Base-by-base conservation (phyloP, 495 filamentous ascomycete genomes). In the Penicillium paradoxum region DNA sequence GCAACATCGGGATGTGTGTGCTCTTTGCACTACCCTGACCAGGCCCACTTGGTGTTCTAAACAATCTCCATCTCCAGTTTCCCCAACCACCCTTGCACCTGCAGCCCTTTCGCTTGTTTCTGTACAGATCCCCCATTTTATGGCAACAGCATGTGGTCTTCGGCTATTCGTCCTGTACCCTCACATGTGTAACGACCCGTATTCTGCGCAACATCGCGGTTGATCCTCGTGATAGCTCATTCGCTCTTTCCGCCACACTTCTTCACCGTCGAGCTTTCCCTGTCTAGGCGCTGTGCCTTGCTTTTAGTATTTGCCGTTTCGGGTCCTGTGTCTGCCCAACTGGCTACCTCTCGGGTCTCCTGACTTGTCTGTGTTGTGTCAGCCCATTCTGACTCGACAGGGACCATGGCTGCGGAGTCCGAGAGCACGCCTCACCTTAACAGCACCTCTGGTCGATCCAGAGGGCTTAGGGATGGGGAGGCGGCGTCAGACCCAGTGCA, bases 371-470 rank as follows among this genome's bases (percentile, higher is more conserved):
- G 55, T 53, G 55, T 67, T 62, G 63, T 57, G 65, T 71, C 66
- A 65, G 64, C 44, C 30, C 34, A 59, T 45, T 45, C 59, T 67
- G 65, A 63, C 65, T 68, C 58, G 60, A 62, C 58, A 63, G 51
- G 46, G 62, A 63, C 57, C 64, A 76, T 74, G 73, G 66, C 70
- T 61, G 66, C 70, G 65, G 70, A 71, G 57, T 70, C 72, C 63
- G 71, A 73, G 65, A 73, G 72, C 69, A 64, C 61, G 69, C 68
- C 73, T 66, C 63, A 61, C 60, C 62, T 58, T 53, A 65, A 69
- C 47, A 67, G 66, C 55, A 55, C 56, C 54, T 57, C 71, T 59
- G 65, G 62, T 62, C 67, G 57, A 59, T 52, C 68, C 63, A 67
- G 55, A 57, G 60, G 50, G 27, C 50, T 58, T 57, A 64, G 66